These are phyloP conservation scores for Kuraishia hungarica DNA, from an alignment of 805 yeast genomes.

Conservation along the genomic window DNA sequence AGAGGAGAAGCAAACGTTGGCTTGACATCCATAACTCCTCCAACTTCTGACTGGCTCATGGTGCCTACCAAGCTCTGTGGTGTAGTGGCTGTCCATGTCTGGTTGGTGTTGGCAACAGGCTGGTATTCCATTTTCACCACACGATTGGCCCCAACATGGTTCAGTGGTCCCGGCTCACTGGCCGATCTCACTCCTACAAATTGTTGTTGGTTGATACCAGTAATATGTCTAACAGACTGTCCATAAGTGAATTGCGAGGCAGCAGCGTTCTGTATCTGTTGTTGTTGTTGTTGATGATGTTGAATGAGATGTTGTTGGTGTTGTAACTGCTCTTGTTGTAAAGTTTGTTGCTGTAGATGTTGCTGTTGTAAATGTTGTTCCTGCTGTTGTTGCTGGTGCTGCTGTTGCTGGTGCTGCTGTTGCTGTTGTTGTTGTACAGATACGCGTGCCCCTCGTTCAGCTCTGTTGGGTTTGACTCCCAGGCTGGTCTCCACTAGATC, in stretches of 20 bases:
- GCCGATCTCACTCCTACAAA: background rate
- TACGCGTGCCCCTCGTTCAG: background rate
- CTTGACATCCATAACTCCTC: background rate
- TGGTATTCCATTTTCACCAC: background rate
- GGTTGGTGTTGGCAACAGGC: background rate
- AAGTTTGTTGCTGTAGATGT: no score
- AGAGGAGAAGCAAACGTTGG: background rate
- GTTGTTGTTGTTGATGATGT: no score
- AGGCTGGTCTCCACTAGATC: background rate
- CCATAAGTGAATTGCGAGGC: background rate
- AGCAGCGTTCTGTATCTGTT: background rate
- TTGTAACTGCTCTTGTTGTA: background rate
- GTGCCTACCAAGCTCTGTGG: background rate
- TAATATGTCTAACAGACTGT: background rate
- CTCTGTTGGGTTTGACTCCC: background rate
- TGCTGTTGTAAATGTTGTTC: constrained; percentile 3
- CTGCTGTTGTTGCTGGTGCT: constrained; percentile 4
- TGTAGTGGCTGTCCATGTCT: background rate
- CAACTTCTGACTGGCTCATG: background rate
- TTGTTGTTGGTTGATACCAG: background rate
- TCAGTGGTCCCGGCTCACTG: background rate
- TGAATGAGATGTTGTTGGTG: no score
- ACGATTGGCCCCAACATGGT: background rate
- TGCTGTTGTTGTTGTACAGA: background rate
- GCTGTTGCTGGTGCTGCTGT: constrained; percentile 5